Percentiles rank a stretch among this genome's conserved stretches.
Evolutionary conservation across 805 yeast genomes (phyloP).

Genomic region (Lipomyces anomalus): DNA sequence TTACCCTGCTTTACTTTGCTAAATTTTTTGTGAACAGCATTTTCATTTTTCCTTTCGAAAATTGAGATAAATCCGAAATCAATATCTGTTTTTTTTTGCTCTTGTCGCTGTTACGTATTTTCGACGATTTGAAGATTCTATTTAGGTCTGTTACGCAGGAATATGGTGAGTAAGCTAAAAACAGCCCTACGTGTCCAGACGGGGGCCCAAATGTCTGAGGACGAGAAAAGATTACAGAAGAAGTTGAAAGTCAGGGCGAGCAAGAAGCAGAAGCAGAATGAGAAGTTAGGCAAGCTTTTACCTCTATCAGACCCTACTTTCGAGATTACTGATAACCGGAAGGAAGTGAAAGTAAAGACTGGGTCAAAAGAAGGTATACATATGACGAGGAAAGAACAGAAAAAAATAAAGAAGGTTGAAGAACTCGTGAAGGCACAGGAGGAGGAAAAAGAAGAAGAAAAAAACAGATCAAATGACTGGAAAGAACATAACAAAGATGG

Average conservation of each 20-base stretch:
- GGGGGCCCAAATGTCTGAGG: neutral
- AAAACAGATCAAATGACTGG: constrained; percentile 25
- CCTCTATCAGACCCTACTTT: no score
- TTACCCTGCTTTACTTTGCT: neutral
- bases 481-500: constrained; percentile 12
- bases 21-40: neutral
- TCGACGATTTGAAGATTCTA: no score
- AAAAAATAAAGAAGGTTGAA: constrained; percentile 43
- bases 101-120: no score
- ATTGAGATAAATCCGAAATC: no score
- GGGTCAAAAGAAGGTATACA: neutral
- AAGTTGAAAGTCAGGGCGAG: neutral
- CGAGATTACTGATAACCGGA: neutral
- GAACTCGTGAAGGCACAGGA: constrained; percentile 40
- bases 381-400: constrained; percentile 38
- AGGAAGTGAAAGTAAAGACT: neutral
- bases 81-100: no score
- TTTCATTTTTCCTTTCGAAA: no score
- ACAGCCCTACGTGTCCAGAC: constrained; percentile 6
- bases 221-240: neutral
- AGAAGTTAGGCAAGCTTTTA: neutral
- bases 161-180: constrained; percentile 18
- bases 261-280: constrained; percentile 1
- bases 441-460: constrained; percentile 21
- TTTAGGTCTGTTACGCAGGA: neutral